Evolutionary conservation across 345 rosid genomes (phyloP).

Genomic region (Melastoma malabathricum): DNA sequence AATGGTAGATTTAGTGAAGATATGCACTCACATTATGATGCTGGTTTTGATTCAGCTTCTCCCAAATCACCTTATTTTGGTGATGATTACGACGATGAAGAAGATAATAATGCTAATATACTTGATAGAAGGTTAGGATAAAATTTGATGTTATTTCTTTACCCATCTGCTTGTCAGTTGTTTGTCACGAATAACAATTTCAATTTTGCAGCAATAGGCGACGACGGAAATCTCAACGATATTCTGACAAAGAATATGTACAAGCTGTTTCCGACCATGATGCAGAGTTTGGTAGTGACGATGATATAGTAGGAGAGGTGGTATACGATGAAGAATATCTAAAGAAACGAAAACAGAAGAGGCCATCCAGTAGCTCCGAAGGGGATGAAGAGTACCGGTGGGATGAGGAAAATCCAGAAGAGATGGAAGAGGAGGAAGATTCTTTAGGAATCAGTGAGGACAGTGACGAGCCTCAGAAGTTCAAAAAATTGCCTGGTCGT

Average conservation of each 20-base stretch:
- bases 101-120: slow-evolving; percentile 32
- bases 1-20: slow-evolving; percentile 55
- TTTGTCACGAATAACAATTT: no score
- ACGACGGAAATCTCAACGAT: slow-evolving; percentile 84
- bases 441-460: slow-evolving; percentile 53
- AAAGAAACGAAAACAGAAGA: slow-evolving; percentile 69
- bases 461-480: slow-evolving; percentile 58
- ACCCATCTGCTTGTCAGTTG: slow-evolving; percentile 1
- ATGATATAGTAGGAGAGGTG: slow-evolving; percentile 98
- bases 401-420: slow-evolving; percentile 93
- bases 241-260: slow-evolving; percentile 68
- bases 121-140: slow-evolving; percentile 63
- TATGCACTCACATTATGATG: slow-evolving; percentile 28
- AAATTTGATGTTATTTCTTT: neutral
- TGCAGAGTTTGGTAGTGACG: slow-evolving; percentile 76
- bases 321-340: slow-evolving; percentile 97
- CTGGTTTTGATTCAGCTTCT: slow-evolving; percentile 31
- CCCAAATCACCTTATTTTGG: slow-evolving; percentile 52
- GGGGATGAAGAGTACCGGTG: slow-evolving; percentile 88
- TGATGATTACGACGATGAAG: slow-evolving; percentile 34
- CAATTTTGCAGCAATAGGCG: slow-evolving; percentile 39
- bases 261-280: slow-evolving; percentile 89
- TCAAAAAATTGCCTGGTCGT: slow-evolving; percentile 59
- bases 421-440: slow-evolving; percentile 65
- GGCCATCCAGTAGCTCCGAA: slow-evolving; percentile 80